Conservation (phyloP, 768 basidiomycete species). For the Rhodotorula taiwanensis region DNA sequence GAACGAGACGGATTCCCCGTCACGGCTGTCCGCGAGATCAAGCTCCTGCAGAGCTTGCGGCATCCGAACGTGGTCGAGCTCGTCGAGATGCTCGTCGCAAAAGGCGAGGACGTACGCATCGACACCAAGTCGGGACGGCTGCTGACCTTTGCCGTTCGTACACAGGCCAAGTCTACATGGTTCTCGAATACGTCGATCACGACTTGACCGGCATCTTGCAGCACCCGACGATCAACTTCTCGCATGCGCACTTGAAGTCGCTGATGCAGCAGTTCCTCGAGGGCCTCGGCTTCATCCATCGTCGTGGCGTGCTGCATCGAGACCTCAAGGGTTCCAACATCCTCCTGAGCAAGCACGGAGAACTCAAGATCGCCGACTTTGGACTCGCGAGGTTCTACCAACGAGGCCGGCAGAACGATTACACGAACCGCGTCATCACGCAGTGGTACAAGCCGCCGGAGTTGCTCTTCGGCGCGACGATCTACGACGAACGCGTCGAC, state of each 20-base stretch:
- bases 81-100: constrained; percentile 98
- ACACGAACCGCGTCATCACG: constrained; percentile 99
- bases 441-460: constrained; percentile 98
- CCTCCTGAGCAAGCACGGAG: constrained; percentile 78
- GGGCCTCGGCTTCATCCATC: constrained; percentile 89
- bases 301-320: constrained; percentile 90
- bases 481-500: constrained; percentile 94
- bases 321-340: constrained; percentile 99
- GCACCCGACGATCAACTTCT: constrained; percentile 77
- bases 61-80: constrained; percentile 84
- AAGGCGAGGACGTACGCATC: no score
- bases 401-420: constrained; percentile 79
- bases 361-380: constrained; percentile 94
- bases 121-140: no score
- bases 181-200: constrained; percentile 99
- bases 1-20: constrained; percentile 98
- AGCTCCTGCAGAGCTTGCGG: constrained; percentile 80
- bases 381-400: constrained; percentile 94
- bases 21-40: constrained; percentile 98
- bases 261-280: constrained; percentile 91
- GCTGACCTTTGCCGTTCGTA: constrained; percentile 14
- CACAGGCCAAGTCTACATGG: constrained; percentile 92
- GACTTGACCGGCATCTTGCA: constrained; percentile 91
- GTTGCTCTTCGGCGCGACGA: constrained; percentile 84
- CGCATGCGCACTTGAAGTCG: constrained; percentile 84